Base-by-base conservation (phyloP, 2,329 filamentous ascomycete species). In the Grosmannia serpens region DNA sequence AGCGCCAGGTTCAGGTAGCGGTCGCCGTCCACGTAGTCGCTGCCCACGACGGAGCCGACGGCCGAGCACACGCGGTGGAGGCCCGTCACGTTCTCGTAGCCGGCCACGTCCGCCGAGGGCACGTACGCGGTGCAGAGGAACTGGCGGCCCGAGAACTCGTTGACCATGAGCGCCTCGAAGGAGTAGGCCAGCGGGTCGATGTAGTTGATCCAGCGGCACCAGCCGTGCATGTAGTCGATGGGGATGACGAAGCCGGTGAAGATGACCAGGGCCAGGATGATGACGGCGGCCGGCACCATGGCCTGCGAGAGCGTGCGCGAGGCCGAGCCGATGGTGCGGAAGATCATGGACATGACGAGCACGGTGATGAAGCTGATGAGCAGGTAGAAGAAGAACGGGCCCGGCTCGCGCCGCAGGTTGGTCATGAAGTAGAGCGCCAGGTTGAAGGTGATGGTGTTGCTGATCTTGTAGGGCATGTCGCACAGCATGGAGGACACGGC, bases 341-440 rank as follows among this genome's bases (percentile, higher is more conserved):
- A 92, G 62, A 92, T 80, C 83, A 90, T 91, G 46, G 87, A 91
- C 88, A 94, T 94, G 61, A 82, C 79, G 66, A 95, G 64, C 0
- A 88, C 88, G 2, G 84, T 84, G 60, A 79, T 70, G 72, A 92
- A 89, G 1, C 84, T 86, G 67, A 92, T 81, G 55, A 96, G 75
- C 59, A 90, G 71, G 78, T 89, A 95, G 73, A 91, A 87, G 77
- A 96, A 96, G 76, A 94, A 96, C 0, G 84, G 74, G 2, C 85
- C 86, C 0, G 88, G 75, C 62, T 86, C 84, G 57, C 88, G 80
- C 58, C 87, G 82, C 33, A 96, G 75, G 63, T 91, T 87, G 0
- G 88, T 86, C 83, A 96, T 86, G 72, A 96, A 96, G 74, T 96
- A 96, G 3, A 96, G 73, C 1, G 83, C 79, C 27, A 91, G 58